Base-by-base conservation (phyloP, 306 rosid species). In the Casuarina cunninghamiana region DNA sequence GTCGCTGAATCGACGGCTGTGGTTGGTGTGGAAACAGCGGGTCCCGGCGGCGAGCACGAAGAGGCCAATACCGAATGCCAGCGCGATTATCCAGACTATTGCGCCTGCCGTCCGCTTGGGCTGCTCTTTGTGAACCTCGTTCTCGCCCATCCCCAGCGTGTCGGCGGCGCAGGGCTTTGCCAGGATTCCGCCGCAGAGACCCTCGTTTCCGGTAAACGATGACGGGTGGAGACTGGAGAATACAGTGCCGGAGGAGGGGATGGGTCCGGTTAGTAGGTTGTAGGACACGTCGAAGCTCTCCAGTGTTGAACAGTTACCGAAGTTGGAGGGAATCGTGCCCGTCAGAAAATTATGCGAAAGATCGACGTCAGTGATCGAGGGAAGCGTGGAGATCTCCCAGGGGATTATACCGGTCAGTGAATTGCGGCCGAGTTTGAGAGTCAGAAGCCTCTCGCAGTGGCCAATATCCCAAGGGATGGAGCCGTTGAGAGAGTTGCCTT, bases 31-130 rank as follows among this genome's bases (percentile, higher is more conserved):
- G 79, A 93, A 95, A 75, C 97, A 95, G 0, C 99, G 80, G 3
- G 97, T 95, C 3, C 94, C 97, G 0, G 97, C 99, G 3, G 91
- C 83, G 10, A 95, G 91, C 0, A 89, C 90, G 75, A 93, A 93
- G 0, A 95, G 82, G 0, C 99, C 99, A 73, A 93, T 90, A 2
- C 97, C 99, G 17, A 95, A 95, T 2, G 96, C 99, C 26, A 95
- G 93, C 1, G 97, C 97, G 69, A 90, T 80, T 12, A 95, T 88
- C 99, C 97, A 93, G 4, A 93, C 93, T 5, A 95, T 87, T 1
- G 99, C 97, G 1, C 97, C 93, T 0, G 97, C 96, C 9, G 97
- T 85, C 57, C 74, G 70, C 80, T 81, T 92, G 5, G 96, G 97
- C 78, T 85, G 88, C 73, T 86, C 85, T 8, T 73, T 85, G 19